Conservation (phyloP, 768 basidiomycete species). For the Lactarius evosmus region DNA sequence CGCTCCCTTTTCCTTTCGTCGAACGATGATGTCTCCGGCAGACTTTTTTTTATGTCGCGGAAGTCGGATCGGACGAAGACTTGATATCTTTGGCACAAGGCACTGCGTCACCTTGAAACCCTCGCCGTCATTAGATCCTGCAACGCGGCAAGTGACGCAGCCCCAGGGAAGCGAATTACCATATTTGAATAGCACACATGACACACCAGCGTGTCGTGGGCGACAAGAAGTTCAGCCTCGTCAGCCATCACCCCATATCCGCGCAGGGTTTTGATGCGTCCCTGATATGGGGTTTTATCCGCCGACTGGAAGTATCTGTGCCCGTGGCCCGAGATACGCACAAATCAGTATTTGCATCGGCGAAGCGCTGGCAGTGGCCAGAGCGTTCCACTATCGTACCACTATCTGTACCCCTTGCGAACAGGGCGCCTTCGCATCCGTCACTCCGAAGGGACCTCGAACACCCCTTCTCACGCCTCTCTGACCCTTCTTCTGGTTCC, state of each 20-base stretch:
- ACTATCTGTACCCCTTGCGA: constrained; percentile 20
- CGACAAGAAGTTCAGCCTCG: constrained; percentile 4
- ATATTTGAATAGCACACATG: constrained; percentile 13
- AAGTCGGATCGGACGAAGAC: neutral
- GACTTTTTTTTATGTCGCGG: neutral
- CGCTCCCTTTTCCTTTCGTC: neutral
- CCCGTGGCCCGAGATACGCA: constrained; percentile 6
- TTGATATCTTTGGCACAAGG: neutral
- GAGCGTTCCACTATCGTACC: constrained; percentile 20
- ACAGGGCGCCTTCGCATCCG: constrained; percentile 19
- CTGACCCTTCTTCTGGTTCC: neutral
- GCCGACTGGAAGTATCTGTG: constrained; percentile 7
- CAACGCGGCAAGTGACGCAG: constrained; percentile 16
- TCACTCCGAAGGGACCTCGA: constrained; percentile 21
- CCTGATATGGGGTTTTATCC: constrained; percentile 20
- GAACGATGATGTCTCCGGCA: neutral
- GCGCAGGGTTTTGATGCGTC: constrained; percentile 5
- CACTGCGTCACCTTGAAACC: constrained; percentile 10
- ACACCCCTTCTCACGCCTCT: constrained; percentile 11
- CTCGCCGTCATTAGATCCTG: constrained; percentile 2
- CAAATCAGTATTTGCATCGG: constrained; percentile 10
- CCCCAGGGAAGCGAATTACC: neutral
- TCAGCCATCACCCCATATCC: constrained; percentile 14
- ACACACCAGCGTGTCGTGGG: constrained; percentile 5
- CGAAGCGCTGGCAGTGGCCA: constrained; percentile 24